Base-by-base conservation (phyloP, 2,329 filamentous ascomycete genomes). In the Penicillium sp. region DNA sequence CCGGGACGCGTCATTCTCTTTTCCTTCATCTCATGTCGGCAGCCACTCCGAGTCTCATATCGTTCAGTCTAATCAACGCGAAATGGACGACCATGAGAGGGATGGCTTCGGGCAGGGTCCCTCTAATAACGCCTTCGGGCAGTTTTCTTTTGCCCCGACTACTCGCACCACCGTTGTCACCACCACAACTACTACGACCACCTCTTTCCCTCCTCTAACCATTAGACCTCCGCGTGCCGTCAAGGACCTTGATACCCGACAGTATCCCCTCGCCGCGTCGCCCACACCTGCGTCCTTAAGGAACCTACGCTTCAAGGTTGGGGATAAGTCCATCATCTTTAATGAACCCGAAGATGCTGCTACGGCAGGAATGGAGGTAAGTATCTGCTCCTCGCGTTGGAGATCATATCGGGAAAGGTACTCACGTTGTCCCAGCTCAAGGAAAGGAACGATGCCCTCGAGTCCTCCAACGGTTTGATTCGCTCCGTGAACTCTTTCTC, bases 101-200 rank as follows among this genome's bases (percentile, higher is more conserved):
- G 44, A 55, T 29, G 59, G 58, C 10, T 45, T 59, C 24, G 55
- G 50, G 28, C 58, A 61, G 49, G 55, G 53, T 33, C 53, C 64
- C n/a, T 50, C 64, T 9, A 62, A 62, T 33, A 61, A 63, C 52
- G 77, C 79, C 41, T 68, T 84, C 49, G 82, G 78, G 39, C 80
- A 82, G 62, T 77, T 85, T 51, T 81, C 80, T 2, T 81, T 82
- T 59, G 81, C 79, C 49, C 82, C 82, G 27, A 78, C 82, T 13
- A 85, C 82, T 10, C 79, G 81, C 62, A 84, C 82, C 9, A 84
- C 82, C 0, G 78, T 84, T 9, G 83, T 95, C 54, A 95, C 91
- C 1, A 96, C 92, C 0, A 96, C 91, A 0, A 96, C 90, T 0
- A 95, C 89, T 0, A 95, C 91, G 1, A 88, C 84, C 69, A 78